These are phyloP conservation scores for Trapa bicornis DNA, from an alignment of 345 rosid species.

Conservation along the genomic window DNA sequence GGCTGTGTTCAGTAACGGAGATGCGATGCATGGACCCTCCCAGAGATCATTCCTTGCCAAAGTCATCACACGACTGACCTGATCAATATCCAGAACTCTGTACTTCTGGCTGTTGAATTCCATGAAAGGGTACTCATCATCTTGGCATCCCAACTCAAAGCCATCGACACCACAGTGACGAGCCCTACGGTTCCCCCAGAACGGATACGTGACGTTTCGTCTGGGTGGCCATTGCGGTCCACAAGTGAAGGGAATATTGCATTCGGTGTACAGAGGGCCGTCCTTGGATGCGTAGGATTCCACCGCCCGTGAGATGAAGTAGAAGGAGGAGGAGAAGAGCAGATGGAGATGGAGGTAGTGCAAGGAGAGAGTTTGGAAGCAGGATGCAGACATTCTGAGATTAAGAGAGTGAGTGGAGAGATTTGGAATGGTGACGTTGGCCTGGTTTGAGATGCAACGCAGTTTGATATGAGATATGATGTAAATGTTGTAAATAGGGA, in stretches of 20 bases:
- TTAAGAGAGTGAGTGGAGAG: not conserved
- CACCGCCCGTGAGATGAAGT: no score
- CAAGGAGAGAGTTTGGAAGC: not conserved
- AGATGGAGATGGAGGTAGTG: not conserved
- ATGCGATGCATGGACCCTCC: constrained; percentile 9
- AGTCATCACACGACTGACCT: not conserved
- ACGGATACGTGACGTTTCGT: no score
- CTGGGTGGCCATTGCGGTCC: no score
- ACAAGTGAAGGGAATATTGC: no score
- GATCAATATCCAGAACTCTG: not conserved
- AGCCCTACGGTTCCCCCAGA: constrained; percentile 16
- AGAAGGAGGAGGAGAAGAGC: not conserved
- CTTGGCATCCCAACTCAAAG: constrained; percentile 24
- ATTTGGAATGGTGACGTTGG: not conserved
- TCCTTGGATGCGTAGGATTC: no score
- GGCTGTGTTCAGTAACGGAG: not conserved
- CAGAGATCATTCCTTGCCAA: constrained; percentile 11
- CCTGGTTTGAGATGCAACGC: not conserved
- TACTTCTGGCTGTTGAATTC: not conserved
- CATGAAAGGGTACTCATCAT: not conserved
- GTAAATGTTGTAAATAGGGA: not conserved
- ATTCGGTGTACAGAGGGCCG: no score
- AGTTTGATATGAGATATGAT: not conserved
- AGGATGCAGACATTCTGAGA: no score
- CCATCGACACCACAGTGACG: constrained; percentile 19